These are phyloP conservation scores for Lindgomyces ingoldianus DNA, from an alignment of 495 filamentous ascomycete genomes.

Conservation along the genomic window DNA sequence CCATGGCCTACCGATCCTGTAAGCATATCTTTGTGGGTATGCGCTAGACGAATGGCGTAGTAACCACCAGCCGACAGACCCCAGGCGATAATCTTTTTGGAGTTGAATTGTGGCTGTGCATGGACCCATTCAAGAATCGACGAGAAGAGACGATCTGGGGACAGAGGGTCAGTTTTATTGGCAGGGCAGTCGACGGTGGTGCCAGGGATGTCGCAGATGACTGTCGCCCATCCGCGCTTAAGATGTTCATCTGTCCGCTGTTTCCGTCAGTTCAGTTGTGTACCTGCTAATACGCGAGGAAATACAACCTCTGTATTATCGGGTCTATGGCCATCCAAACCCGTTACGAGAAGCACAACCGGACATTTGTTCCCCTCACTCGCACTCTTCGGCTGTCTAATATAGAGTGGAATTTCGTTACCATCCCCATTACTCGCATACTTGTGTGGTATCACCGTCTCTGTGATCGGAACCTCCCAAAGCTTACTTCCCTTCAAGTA, in stretches of 20 bases:
- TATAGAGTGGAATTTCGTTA: constrained; percentile 61
- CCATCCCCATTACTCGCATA: constrained; percentile 53
- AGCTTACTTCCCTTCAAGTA: constrained; percentile 60
- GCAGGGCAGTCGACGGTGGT: constrained; percentile 71
- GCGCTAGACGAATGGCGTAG: constrained; percentile 71
- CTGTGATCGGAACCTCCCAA: constrained; percentile 58
- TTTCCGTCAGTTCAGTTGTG: background rate
- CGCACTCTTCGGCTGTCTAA: constrained; percentile 55
- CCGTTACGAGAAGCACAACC: constrained; percentile 66
- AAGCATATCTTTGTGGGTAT: constrained; percentile 62
- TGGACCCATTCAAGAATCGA: constrained; percentile 68
- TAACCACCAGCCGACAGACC: constrained; percentile 72
- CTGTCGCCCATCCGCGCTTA: constrained; percentile 64
- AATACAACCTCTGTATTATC: constrained; percentile 58
- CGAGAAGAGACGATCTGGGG: constrained; percentile 59
- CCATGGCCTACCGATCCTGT: constrained; percentile 67
- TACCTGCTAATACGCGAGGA: background rate
- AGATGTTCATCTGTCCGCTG: constrained; percentile 61
- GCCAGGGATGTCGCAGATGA: constrained; percentile 73
- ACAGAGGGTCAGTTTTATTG: constrained; percentile 55
- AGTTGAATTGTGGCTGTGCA: constrained; percentile 56
- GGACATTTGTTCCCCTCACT: constrained; percentile 15
- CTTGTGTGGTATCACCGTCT: constrained; percentile 60
- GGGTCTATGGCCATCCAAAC: constrained; percentile 72
- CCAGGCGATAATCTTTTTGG: constrained; percentile 66